Evolutionary conservation across 148 eudicot species (phyloP), one percentile per base, ranked within the genome.

Genomic region (Agrostemma githago): DNA sequence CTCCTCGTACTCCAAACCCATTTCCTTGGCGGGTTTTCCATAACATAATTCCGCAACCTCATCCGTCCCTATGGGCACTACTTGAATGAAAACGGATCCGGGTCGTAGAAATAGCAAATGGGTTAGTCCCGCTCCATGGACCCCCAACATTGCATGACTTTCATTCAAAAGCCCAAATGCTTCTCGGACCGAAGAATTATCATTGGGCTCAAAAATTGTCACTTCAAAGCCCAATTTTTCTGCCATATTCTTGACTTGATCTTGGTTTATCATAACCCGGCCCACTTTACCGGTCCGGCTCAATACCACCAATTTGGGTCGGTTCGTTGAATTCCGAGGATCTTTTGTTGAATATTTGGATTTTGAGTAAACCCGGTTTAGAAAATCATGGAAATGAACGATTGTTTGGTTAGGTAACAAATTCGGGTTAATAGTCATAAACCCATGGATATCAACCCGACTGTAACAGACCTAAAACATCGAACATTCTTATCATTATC

Each of bases 391-490:
- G 51, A 86, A 86, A 68, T 80, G 66, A 42, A 62, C 26, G 5
- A 75, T 7, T 3, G 72, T 78, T 60, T 77, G 71, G 38, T 72
- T 17, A 34, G 84, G 80, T 44, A 77, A 37, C 20, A 63, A 19
- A 9, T 79, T 76, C n/a, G 79, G 83, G 77, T 86, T 71, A 40
- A 83, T 37, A 7, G 77, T 79, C 78, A 84, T 77, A 66, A 79
- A 78, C 38, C 87, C 85, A 19, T 86, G 87, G 85, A 75, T 21
- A 86, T 12, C 2, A 84, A 78, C 61, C 89, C 89, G 62, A 84
- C 77, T 4, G 67, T 61, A 3, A 70, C 85, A 10, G 82, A 76
- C 4, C 59, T 58, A 75, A 86, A 86, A 41, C 87, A 86, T 72
- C 82, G 89, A 3, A 68, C 34, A 11, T 34, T 9, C 0, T 20